These are phyloP conservation scores for Bonia amplexicaulis DNA, from an alignment of 176 grass and related monocot genomes.

Conservation along the genomic window DNA sequence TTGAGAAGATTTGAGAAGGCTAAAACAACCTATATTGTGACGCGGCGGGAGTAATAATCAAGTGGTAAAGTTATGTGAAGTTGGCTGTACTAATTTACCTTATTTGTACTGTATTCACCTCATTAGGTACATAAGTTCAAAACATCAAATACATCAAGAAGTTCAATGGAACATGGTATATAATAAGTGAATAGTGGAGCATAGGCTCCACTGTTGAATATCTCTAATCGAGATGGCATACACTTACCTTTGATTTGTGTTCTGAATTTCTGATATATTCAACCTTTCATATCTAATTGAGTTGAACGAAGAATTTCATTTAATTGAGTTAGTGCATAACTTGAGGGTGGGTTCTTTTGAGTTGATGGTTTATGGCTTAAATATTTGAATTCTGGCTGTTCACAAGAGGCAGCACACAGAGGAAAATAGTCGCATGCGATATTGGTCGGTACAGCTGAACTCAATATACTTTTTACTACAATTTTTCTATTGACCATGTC, in stretches of 20 bases:
- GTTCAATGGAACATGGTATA: not conserved
- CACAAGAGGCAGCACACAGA: too few relatives aligned
- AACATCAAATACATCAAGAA: not conserved
- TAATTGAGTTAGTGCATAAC: not conserved
- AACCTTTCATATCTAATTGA: not conserved
- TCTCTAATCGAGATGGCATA: not conserved
- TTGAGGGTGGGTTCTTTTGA: not conserved
- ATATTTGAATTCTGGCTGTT: too few relatives aligned
- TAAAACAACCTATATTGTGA: too few relatives aligned
- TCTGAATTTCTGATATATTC: not conserved
- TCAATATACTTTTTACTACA: too few relatives aligned
- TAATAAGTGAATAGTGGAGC: not conserved
- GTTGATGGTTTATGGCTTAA: too few relatives aligned
- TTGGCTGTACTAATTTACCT: not conserved
- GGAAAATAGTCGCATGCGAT: too few relatives aligned
- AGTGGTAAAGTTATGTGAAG: not conserved
- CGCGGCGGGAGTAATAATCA: not conserved
- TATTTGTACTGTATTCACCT: not conserved
- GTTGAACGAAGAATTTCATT: not conserved
- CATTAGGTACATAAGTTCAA: not conserved
- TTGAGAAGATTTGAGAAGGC: too few relatives aligned
- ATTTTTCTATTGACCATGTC: too few relatives aligned
- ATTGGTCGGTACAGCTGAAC: too few relatives aligned
- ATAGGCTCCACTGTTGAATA: not conserved
- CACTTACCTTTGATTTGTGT: not conserved